Evolutionary conservation across 192 early-diverging fungal genomes (phyloP).

Genomic region (Coemansia sp.): DNA sequence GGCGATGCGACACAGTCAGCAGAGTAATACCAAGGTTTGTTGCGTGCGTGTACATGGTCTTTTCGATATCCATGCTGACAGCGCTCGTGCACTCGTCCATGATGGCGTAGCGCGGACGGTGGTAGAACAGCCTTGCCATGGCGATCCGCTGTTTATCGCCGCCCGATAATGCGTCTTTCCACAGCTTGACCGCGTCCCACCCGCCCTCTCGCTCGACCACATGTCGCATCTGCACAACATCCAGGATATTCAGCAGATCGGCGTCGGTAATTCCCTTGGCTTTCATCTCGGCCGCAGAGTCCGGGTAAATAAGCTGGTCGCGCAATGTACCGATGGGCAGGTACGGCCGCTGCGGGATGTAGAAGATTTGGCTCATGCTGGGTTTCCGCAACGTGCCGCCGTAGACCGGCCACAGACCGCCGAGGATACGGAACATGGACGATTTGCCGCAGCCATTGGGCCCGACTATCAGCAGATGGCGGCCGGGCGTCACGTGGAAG

Average conservation of each 20-base stretch:
- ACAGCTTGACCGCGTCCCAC: constrained; percentile 82
- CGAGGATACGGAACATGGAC: constrained; percentile 93
- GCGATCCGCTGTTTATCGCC: constrained; percentile 96
- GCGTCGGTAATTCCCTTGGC: constrained; percentile 70
- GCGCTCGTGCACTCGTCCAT: constrained; percentile 92
- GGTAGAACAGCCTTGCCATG: constrained; percentile 97
- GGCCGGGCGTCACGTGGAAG: constrained; percentile 88
- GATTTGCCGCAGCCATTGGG: constrained; percentile 96
- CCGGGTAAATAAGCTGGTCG: constrained; percentile 98
- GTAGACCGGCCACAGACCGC: constrained; percentile 95
- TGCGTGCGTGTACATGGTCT: constrained; percentile 84
- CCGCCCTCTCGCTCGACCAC: constrained; percentile 91
- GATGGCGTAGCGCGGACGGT: constrained; percentile 92
- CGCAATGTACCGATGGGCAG: constrained; percentile 89
- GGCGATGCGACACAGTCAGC: constrained; percentile 93
- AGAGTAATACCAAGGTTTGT: constrained; percentile 83
- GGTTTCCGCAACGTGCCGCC: constrained; percentile 76
- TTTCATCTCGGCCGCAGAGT: constrained; percentile 79
- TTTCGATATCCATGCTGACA: constrained; percentile 94
- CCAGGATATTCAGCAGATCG: constrained; percentile 75
- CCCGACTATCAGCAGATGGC: constrained; percentile 89
- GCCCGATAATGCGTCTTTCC: constrained; percentile 92
- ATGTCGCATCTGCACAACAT: constrained; percentile 77
- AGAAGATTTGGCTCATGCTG: constrained; percentile 86
- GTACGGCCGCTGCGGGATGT: constrained; percentile 99